A percentile compares a stretch with the other conserved stretches of the same genome.
phyloP scores from a whole-genome alignment of 1,139 yeast genomes.

The Sugiyamaella xylanicola region DNA sequence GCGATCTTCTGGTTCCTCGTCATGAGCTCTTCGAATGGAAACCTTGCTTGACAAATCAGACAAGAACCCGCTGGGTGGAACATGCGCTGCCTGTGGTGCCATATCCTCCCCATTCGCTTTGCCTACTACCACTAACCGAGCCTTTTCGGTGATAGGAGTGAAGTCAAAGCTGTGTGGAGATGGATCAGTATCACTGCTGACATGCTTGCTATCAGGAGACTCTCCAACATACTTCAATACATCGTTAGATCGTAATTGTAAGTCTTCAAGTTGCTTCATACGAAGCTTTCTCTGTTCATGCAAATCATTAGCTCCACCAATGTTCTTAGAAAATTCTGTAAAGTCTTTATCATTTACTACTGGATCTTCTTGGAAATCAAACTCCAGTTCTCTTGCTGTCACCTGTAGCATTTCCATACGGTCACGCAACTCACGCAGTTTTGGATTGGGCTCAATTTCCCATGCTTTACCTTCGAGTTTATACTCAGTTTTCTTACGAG shows the following conservation, averaged over 20 bases:
- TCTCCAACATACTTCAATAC: constrained; percentile 33
- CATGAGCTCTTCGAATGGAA: constrained; percentile 10
- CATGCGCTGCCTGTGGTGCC: neutral
- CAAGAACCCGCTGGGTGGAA: constrained; percentile 20
- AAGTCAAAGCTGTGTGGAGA: constrained; percentile 15
- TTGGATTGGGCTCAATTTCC: constrained; percentile 72
- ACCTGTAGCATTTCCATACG: constrained; percentile 84
- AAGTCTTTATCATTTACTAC: constrained; percentile 25
- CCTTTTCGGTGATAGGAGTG: constrained; percentile 30
- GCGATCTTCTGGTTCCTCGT: constrained; percentile 12
- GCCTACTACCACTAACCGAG: constrained; percentile 31
- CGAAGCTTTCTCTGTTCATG: constrained; percentile 35
- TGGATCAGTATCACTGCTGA: neutral
- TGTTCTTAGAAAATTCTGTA: constrained; percentile 19
- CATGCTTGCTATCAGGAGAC: constrained; percentile 3
- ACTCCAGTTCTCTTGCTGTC: constrained; percentile 84
- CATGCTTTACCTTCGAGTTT: constrained; percentile 54
- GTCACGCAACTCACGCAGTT: constrained; percentile 74
- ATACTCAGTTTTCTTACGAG: constrained; percentile 63
- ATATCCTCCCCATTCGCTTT: constrained; percentile 23
- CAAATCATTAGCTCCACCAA: constrained; percentile 31
- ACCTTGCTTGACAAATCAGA: constrained; percentile 21
- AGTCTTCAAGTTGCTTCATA: constrained; percentile 36
- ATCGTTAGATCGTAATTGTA: constrained; percentile 41
- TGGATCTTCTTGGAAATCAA: constrained; percentile 62